Evolutionary conservation across 257 asterid species (phyloP).

Genomic region (Handroanthus guayacan): DNA sequence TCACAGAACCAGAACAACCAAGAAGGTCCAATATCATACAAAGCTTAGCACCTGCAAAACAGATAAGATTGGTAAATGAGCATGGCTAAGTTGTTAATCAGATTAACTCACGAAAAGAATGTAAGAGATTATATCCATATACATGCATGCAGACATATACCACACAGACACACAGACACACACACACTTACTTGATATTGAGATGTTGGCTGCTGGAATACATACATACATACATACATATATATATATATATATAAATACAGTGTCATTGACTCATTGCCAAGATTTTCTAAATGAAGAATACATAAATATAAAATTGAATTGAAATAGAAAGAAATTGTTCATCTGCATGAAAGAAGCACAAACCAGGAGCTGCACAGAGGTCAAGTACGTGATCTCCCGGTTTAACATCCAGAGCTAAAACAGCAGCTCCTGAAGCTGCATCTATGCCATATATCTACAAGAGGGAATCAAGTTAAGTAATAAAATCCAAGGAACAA

Average conservation of each 20-base stretch:
- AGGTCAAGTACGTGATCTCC: constrained; percentile 96
- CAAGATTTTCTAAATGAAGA: no score
- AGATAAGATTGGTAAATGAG: constrained; percentile 25
- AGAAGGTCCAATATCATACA: constrained; percentile 90
- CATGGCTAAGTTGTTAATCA: constrained; percentile 20
- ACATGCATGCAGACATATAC: not conserved
- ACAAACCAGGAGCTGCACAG: constrained; percentile 94
- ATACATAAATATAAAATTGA: constrained; percentile 1
- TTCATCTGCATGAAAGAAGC: constrained; percentile 22
- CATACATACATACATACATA: not conserved
- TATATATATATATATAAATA: not conserved
- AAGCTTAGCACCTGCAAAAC: constrained; percentile 88
- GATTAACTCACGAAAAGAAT: not conserved
- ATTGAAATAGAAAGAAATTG: constrained; percentile 17
- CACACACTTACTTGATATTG: not conserved
- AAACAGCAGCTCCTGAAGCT: constrained; percentile 97
- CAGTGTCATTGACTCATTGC: not conserved
- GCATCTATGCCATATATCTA: constrained; percentile 99
- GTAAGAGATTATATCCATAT: constrained; percentile 14
- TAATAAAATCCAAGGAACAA: not conserved
- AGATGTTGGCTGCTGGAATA: not conserved
- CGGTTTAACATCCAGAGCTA: constrained; percentile 69
- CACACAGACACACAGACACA: no score
- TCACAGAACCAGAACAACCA: constrained; percentile 82
- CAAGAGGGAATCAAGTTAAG: constrained; percentile 34